Base-by-base conservation (phyloP, 768 basidiomycete species). In the Mycena rosella region DNA sequence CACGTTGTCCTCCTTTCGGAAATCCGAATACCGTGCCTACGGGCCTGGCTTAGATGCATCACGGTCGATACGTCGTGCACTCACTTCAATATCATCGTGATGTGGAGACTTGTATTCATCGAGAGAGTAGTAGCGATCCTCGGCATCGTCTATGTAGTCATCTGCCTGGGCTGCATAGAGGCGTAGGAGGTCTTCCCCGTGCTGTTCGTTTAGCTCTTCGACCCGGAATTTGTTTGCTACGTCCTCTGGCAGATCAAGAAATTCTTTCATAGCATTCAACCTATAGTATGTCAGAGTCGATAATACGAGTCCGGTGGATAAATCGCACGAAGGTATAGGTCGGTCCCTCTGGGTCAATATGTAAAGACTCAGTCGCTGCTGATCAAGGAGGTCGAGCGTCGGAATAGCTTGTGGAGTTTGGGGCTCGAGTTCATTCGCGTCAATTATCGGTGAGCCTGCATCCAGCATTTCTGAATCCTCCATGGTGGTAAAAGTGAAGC, bases 271-370 rank as follows among this genome's bases (percentile, higher is more conserved):
- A 15, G 76, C 72, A 48, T 81, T 75, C 11, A 84, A 67, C 24
- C 82, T 84, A 47, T 38, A 32, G 47, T 26, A n/a, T 49, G 10
- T 44, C 15, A 38, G 42, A 11, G 15, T 30, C 32, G 8, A 38
- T 20, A 7, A 34, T 55, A 40, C 38, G 20, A 14, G 32, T 26
- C 26, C 7, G 22, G 32, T 9, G 8, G 20, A 27, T 40, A 36
- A 9, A 67, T 82, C 64, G 74, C 54, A 85, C 86, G 79, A 76
- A 51, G 84, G 83, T 11, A 85, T 76, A 13, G 75, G 74, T 49
- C 76, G 60, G 44, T 81, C 80, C 57, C 80, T 83, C 58, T 79
- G 77, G 11, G 79, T 79, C 26, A 87, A 70, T 24, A 85, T 74
- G 67, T 77, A 86, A 61, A 80, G 76, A 0, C 83, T 83, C 26